Conservation (phyloP, 75 land plant species). For the Selaginella tamariscina region DNA sequence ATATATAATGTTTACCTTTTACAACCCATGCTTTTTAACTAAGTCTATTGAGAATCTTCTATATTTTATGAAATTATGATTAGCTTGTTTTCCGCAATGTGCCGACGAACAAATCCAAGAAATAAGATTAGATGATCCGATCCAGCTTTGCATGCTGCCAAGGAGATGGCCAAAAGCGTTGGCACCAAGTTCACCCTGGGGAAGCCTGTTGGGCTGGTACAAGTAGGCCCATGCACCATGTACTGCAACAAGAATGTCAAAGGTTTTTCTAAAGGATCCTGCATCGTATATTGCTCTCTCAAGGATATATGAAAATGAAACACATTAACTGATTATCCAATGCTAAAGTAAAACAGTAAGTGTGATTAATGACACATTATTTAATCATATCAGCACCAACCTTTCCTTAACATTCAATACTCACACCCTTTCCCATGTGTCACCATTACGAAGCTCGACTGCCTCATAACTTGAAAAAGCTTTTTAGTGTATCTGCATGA, state of each 20-base stretch:
- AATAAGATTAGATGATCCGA: conserved; percentile 48
- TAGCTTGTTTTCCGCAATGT: conserved; percentile 86
- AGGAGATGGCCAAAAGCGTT: conserved; percentile 94
- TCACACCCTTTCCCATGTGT: conserved; percentile 86
- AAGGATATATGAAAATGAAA: neutral
- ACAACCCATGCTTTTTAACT: no score
- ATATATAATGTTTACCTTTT: no score
- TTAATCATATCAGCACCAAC: conserved; percentile 87
- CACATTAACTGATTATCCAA: neutral
- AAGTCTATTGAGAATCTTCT: neutral
- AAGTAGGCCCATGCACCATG: no score
- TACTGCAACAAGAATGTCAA: no score
- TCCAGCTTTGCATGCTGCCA: conserved; percentile 99
- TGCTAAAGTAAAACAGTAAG: conserved; percentile 40
- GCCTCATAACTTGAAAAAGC: conserved; percentile 66
- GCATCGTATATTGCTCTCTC: no score
- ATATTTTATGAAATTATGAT: conserved; percentile 27
- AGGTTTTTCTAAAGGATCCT: no score
- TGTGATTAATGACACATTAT: conserved; percentile 82
- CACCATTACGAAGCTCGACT: conserved; percentile 80
- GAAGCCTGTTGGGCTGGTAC: no score
- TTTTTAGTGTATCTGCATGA: neutral
- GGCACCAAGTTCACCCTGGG: conserved; percentile 95
- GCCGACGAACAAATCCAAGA: conserved; percentile 38
- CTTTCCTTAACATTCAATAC: conserved; percentile 77